A percentile compares a stretch with the other conserved stretches of the same genome.
These are phyloP conservation scores for Fusarium annulatum DNA, from an alignment of 2,329 filamentous ascomycete genomes.

Conservation along the genomic window DNA sequence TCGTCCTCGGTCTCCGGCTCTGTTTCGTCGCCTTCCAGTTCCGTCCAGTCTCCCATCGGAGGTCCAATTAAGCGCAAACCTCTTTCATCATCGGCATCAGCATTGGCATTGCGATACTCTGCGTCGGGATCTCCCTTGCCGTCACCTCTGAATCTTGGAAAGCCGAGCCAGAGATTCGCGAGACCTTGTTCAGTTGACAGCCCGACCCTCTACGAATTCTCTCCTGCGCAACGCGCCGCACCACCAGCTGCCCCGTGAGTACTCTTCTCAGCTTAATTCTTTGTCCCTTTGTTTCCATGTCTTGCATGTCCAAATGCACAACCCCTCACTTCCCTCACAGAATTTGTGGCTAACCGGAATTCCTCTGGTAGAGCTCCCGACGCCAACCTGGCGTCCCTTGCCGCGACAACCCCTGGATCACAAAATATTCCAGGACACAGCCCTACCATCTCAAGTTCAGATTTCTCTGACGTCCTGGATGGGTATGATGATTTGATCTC, in stretches of 20 bases:
- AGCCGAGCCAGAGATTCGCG: conserved; percentile 65
- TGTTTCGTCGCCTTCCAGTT: conserved; percentile 16
- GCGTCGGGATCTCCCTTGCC: conserved; percentile 43
- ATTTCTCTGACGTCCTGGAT: conserved; percentile 55
- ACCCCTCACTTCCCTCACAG: conserved; percentile 7
- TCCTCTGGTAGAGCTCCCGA: conserved; percentile 39
- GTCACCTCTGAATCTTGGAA: conserved; percentile 55
- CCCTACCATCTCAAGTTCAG: conserved; percentile 59
- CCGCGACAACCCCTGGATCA: conserved; percentile 40
- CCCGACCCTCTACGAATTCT: conserved; percentile 71
- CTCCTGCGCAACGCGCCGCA: conserved; percentile 43
- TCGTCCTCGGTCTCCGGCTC: conserved; percentile 35
- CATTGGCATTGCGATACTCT: conserved; percentile 41
- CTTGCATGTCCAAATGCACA: conserved; percentile 3
- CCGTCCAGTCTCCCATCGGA: conserved; percentile 35
- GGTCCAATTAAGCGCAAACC: conserved; percentile 69
- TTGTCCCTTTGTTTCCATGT: conserved; percentile 20
- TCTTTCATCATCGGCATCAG: conserved; percentile 61
- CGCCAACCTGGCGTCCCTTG: conserved; percentile 41
- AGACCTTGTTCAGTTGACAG: conserved; percentile 68
- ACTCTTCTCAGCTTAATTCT: background rate
- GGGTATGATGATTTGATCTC: conserved; percentile 58
- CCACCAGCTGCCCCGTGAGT: conserved; percentile 45
- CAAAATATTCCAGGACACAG: conserved; percentile 55
- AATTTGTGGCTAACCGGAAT: conserved; percentile 46